Evolutionary conservation across 441 rosid genomes (phyloP).

Genomic region (Manihot esculenta): DNA sequence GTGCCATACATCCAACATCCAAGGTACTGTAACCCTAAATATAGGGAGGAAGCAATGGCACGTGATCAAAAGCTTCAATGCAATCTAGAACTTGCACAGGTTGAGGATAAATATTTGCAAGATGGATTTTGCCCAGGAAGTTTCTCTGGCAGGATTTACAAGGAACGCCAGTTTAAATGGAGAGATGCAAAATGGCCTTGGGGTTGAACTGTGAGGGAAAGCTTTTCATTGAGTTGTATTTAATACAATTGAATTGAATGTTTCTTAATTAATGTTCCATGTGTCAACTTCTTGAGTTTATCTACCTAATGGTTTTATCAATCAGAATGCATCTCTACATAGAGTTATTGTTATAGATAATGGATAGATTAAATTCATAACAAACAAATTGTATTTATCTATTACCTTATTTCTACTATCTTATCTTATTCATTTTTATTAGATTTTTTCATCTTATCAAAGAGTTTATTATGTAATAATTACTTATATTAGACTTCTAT

Average conservation of each 20-base stretch:
- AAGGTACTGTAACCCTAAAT: constrained; percentile 55
- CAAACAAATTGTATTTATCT: no score
- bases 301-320: not conserved
- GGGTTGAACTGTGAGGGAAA: constrained; percentile 40
- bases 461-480: no score
- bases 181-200: constrained; percentile 93
- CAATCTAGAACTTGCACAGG: constrained; percentile 26
- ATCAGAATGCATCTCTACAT: not conserved
- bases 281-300: not conserved
- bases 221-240: not conserved
- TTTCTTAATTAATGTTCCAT: not conserved
- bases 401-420: no score
- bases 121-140: constrained; percentile 20
- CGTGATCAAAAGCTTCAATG: constrained; percentile 58
- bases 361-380: no score
- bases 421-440: no score
- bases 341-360: no score
- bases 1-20: constrained; percentile 77
- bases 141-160: constrained; percentile 18
- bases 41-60: constrained; percentile 54
- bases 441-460: no score
- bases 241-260: not conserved
- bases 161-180: constrained; percentile 62
- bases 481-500: no score
- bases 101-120: constrained; percentile 16